These are phyloP conservation scores for Hypoxylon sp. DNA, from an alignment of 2,329 filamentous ascomycete genomes.

Conservation along the genomic window DNA sequence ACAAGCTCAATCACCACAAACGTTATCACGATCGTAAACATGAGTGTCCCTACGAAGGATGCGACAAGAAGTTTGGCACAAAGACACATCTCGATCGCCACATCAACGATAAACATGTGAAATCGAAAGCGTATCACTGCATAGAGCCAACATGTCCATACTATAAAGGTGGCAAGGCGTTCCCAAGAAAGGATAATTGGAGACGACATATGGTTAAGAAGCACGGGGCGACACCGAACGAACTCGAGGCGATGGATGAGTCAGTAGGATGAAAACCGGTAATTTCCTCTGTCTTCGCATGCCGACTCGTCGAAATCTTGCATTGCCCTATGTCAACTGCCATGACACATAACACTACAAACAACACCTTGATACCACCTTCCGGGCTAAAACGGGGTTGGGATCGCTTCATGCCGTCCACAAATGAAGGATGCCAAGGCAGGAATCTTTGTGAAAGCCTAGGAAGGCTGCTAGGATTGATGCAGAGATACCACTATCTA, in stretches of 20 bases:
- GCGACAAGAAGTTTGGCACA: constrained; percentile 71
- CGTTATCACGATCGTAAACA: constrained; percentile 73
- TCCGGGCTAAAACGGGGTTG: background rate
- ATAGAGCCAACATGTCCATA: constrained; percentile 69
- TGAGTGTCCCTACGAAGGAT: constrained; percentile 60
- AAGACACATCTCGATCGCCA: constrained; percentile 74
- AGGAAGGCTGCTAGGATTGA: background rate
- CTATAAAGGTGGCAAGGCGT: constrained; percentile 72
- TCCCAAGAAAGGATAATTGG: constrained; percentile 75
- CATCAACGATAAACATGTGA: constrained; percentile 73
- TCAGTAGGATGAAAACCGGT: constrained; percentile 39
- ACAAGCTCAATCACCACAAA: constrained; percentile 74
- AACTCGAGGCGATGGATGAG: constrained; percentile 51
- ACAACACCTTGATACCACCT: background rate
- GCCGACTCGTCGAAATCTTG: background rate
- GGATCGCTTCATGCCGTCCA: background rate
- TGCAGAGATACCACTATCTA: background rate
- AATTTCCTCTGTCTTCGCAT: background rate
- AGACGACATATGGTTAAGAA: constrained; percentile 74
- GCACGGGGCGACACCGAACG: constrained; percentile 56
- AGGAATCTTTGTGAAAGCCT: background rate
- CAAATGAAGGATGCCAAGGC: background rate
- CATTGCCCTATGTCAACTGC: background rate
- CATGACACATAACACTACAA: background rate
- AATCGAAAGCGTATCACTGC: constrained; percentile 73